Evolutionary conservation across 805 yeast genomes (phyloP).

Genomic region (Clavispora santaluciae): DNA sequence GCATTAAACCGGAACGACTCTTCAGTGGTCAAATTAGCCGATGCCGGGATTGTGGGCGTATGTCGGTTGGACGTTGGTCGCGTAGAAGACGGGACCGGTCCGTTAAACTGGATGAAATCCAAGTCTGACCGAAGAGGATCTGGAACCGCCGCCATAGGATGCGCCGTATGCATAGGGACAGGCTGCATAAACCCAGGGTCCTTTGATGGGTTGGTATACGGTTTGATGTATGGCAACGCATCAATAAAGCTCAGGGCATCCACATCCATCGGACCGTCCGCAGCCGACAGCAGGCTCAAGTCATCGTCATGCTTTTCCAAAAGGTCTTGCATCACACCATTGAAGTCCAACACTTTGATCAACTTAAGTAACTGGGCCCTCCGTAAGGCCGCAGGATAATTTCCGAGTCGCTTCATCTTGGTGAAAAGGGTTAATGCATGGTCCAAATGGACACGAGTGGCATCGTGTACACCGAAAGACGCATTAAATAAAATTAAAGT

Average conservation of each 20-base stretch:
- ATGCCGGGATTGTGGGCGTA: slow-evolving; percentile 15
- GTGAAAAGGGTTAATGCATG: slow-evolving; percentile 68
- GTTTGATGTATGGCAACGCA: not conserved
- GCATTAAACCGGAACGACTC: slow-evolving; percentile 3
- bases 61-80: slow-evolving; percentile 15
- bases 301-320: slow-evolving; percentile 56
- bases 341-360: slow-evolving; percentile 62
- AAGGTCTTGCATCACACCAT: slow-evolving; percentile 56
- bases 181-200: slow-evolving; percentile 6
- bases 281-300: not conserved
- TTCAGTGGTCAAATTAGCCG: slow-evolving; percentile 18
- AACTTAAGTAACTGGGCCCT: slow-evolving; percentile 66
- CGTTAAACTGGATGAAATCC: slow-evolving; percentile 22
- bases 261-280: slow-evolving; percentile 8
- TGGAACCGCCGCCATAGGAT: slow-evolving; percentile 6
- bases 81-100: slow-evolving; percentile 17
- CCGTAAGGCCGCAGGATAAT: slow-evolving; percentile 74
- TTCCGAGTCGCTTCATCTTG: slow-evolving; percentile 71
- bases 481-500: slow-evolving; percentile 70
- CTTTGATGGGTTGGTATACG: not conserved
- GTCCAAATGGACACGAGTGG: slow-evolving; percentile 65
- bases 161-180: slow-evolving; percentile 8
- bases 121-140: slow-evolving; percentile 19
- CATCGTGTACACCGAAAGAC: slow-evolving; percentile 78
- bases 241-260: slow-evolving; percentile 3